Conservation (phyloP, 495 filamentous ascomycete genomes). For the Barbatosphaeria neglecta region DNA sequence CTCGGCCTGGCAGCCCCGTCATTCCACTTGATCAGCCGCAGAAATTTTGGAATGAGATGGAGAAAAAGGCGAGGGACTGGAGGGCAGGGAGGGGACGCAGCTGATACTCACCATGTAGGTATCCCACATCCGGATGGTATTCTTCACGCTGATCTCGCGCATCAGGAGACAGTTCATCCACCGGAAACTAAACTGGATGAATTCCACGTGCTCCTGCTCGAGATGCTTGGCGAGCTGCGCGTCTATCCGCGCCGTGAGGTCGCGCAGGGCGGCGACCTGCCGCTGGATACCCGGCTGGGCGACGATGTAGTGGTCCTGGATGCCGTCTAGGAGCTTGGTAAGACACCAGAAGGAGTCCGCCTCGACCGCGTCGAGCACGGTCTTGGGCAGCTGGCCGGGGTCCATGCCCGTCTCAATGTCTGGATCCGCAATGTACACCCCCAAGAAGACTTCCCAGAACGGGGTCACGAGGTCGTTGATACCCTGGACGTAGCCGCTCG, state of each 20-base stretch:
- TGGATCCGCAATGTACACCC: conserved; percentile 84
- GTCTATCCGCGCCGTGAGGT: conserved; percentile 86
- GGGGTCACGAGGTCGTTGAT: conserved; percentile 97
- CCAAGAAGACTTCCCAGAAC: conserved; percentile 95
- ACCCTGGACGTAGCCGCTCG: conserved; percentile 94
- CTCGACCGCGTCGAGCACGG: conserved; percentile 92
- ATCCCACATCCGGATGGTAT: conserved; percentile 98
- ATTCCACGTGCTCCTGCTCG: conserved; percentile 83
- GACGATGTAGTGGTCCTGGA: conserved; percentile 97
- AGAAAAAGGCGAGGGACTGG: background rate
- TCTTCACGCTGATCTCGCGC: conserved; percentile 90
- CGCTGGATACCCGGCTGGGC: conserved; percentile 93
- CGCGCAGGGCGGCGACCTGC: conserved; percentile 76
- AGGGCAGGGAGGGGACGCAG: background rate
- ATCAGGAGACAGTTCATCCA: conserved; percentile 99
- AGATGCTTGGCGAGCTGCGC: conserved; percentile 73
- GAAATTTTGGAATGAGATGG: background rate
- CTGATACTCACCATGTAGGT: conserved; percentile 81
- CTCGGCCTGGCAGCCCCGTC: conserved; percentile 56
- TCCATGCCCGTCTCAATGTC: conserved; percentile 93
- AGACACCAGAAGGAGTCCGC: conserved; percentile 98
- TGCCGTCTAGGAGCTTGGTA: conserved; percentile 90
- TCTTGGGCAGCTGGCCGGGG: conserved; percentile 79
- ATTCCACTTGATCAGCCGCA: background rate
- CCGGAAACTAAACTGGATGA: conserved; percentile 97